phyloP scores from a whole-genome alignment of 495 filamentous ascomycete genomes.

The Xylaria cubensis region DNA sequence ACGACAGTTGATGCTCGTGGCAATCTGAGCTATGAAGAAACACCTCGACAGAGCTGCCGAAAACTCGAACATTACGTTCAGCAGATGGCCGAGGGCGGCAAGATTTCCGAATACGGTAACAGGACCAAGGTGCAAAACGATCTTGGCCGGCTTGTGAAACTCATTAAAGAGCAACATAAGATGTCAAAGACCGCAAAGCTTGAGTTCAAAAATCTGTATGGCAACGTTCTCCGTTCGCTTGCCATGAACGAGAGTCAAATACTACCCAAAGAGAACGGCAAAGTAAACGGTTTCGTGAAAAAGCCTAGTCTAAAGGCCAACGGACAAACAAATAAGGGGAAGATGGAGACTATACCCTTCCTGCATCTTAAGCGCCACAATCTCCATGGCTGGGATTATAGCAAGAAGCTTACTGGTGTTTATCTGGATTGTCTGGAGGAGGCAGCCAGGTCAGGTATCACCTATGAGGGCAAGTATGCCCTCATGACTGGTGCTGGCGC shows the following conservation, averaged over 20 bases:
- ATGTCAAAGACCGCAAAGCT: slow-evolving; percentile 92
- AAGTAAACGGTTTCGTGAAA: slow-evolving; percentile 63
- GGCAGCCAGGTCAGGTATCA: slow-evolving; percentile 83
- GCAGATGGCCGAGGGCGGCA: slow-evolving; percentile 98
- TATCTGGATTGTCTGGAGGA: slow-evolving; percentile 92
- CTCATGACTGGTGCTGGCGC: slow-evolving; percentile 99
- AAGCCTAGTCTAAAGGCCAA: slow-evolving; percentile 69
- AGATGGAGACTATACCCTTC: slow-evolving; percentile 97
- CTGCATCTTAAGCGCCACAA: slow-evolving; percentile 95
- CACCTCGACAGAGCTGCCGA: slow-evolving; percentile 85
- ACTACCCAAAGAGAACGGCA: slow-evolving; percentile 79
- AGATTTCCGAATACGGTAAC: slow-evolving; percentile 98
- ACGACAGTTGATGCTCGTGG: slow-evolving; percentile 89
- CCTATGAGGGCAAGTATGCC: slow-evolving; percentile 93
- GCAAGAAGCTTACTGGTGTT: slow-evolving; percentile 91
- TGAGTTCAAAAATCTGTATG: slow-evolving; percentile 93
- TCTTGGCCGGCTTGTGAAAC: slow-evolving; percentile 90
- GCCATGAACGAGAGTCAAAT: slow-evolving; percentile 98
- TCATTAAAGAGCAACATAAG: slow-evolving; percentile 96
- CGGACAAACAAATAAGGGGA: slow-evolving; percentile 72
- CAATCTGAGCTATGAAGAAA: slow-evolving; percentile 87
- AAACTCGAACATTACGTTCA: slow-evolving; percentile 99
- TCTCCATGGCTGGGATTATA: slow-evolving; percentile 97
- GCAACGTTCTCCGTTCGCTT: slow-evolving; percentile 88
- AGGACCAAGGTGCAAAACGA: slow-evolving; percentile 97